Base-by-base conservation (phyloP, 2,329 filamentous ascomycete species). In the Thelonectria blattea region DNA sequence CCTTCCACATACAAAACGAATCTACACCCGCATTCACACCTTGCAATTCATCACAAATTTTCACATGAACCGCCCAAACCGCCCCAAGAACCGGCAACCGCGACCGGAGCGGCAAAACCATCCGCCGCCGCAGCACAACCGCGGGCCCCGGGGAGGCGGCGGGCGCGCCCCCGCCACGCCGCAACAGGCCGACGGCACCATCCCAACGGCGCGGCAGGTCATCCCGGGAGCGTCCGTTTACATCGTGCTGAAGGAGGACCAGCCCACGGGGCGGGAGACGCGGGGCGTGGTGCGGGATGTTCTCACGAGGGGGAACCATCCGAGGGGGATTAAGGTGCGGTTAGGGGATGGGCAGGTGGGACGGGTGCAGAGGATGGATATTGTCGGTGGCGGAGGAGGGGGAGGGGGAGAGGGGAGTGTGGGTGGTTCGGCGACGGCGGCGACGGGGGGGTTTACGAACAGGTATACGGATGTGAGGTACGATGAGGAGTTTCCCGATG, bases 301-400 rank as follows among this genome's bases (percentile, higher is more conserved):
- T 0, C 80, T 94, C 49, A 93, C 91, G 2, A 80, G 85, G 1
- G 89, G 90, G 24, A 86, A 93, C 66, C 91, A 94, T 69, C 89
- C 90, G 3, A 83, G 89, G 10, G 91, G 91, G 37, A 91, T 93
- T 78, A 94, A 93, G 74, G 90, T 93, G 22, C 85, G 91, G 2
- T 79, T 94, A 6, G 77, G 79, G 1, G 89, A 91, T 72, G 91
- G 91, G 1, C 82, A 89, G 24, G 85, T 94, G 3, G 91, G 91
- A 2, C 79, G 91, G 15, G 91, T 94, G 27, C 91, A 93, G 74
- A 79, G 81, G 46, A 81, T 91, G 74, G 79, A 30, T 10, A n/a
- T n/a, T n/a, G n/a, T n/a, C n/a, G 8, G 2, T 10, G 8, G 27
- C 27, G 27, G 27, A 9, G 27, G 8, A 24, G 22, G 22, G 22